Evolutionary conservation across 441 rosid species (phyloP).

Genomic region (Brassica hybrid): DNA sequence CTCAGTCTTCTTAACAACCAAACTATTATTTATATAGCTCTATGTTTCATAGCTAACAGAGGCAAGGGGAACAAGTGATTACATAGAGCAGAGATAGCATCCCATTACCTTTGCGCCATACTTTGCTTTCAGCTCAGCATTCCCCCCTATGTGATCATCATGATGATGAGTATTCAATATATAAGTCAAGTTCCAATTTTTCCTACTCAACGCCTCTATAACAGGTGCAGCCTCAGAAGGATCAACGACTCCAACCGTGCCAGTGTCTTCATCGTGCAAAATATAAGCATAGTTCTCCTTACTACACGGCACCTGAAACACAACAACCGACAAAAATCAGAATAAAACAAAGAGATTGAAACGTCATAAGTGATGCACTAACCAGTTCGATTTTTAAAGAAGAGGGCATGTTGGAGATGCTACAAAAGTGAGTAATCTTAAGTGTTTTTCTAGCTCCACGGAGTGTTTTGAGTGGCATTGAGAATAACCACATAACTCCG

Average conservation of each 20-base stretch:
- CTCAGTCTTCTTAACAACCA: slow-evolving; percentile 8
- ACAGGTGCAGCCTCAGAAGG: slow-evolving; percentile 92
- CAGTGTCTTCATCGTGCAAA: slow-evolving; percentile 89
- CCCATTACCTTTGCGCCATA: slow-evolving; percentile 97
- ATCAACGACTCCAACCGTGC: slow-evolving; percentile 99
- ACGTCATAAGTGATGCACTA: slow-evolving; percentile 30
- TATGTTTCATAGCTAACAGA: slow-evolving; percentile 11
- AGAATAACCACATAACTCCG: slow-evolving; percentile 78
- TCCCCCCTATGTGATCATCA: slow-evolving; percentile 91
- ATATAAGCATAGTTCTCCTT: slow-evolving; percentile 93
- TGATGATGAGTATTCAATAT: slow-evolving; percentile 97
- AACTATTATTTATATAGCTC: slow-evolving; percentile 14
- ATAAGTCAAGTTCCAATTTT: slow-evolving; percentile 81
- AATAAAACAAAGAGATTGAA: slow-evolving; percentile 15
- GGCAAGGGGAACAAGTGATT: background rate
- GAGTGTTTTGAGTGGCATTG: slow-evolving; percentile 84
- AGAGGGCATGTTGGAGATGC: slow-evolving; percentile 70
- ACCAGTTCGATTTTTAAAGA: slow-evolving; percentile 95
- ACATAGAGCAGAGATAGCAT: background rate
- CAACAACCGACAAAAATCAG: slow-evolving; percentile 16
- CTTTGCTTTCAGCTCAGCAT: slow-evolving; percentile 90
- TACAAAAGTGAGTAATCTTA: slow-evolving; percentile 86
- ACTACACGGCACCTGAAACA: slow-evolving; percentile 85
- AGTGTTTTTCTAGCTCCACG: slow-evolving; percentile 91
- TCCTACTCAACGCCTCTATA: slow-evolving; percentile 80